Conservation (phyloP, 2,329 filamentous ascomycete species). For the Apiospora arundinis region DNA sequence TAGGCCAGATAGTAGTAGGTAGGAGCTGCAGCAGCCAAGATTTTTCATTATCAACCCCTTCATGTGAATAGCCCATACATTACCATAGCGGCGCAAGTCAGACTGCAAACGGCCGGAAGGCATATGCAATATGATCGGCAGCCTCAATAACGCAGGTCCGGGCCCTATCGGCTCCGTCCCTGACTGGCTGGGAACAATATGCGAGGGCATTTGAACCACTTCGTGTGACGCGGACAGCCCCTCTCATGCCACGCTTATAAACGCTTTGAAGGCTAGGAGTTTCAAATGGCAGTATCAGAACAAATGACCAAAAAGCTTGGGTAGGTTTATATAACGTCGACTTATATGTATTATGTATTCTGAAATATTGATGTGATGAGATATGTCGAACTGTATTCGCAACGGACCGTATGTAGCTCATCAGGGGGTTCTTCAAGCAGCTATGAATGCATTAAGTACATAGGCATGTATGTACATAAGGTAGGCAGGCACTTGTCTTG, state of each 20-base stretch:
- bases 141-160: background rate
- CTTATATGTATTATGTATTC: no score
- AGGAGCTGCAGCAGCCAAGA: background rate
- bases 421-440: no score
- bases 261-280: conserved; percentile 8
- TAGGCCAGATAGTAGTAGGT: background rate
- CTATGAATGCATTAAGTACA: background rate
- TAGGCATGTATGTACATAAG: background rate
- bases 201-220: conserved; percentile 3
- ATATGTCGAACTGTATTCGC: no score
- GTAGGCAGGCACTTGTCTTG: background rate
- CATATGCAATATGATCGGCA: background rate
- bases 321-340: no score
- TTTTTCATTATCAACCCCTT: background rate
- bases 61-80: background rate
- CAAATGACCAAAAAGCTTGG: conserved; percentile 6
- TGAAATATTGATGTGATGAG: no score
- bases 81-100: conserved; percentile 9
- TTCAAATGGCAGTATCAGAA: conserved; percentile 10
- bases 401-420: background rate
- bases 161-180: conserved; percentile 2
- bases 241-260: conserved; percentile 18
- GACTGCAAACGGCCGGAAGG: background rate
- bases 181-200: conserved; percentile 6
- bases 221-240: background rate